phyloP scores from a whole-genome alignment of 805 yeast species.

The Scheffersomyces spartinae region DNA sequence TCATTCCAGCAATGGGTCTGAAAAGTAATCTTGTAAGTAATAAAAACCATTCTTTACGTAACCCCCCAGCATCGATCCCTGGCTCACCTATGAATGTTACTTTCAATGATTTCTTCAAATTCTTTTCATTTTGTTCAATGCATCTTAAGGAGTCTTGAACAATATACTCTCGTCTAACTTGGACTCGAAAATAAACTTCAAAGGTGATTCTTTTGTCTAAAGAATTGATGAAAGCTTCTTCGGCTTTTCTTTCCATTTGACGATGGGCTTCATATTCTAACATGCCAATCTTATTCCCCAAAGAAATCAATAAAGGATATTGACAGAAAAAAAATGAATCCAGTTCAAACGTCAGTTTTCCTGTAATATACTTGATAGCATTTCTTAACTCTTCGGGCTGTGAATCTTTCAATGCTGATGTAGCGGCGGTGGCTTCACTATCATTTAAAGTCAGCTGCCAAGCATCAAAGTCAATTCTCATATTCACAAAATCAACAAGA shows the following conservation, averaged over 20 bases:
- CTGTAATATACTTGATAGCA: slow-evolving; percentile 36
- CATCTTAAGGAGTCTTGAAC: slow-evolving; percentile 65
- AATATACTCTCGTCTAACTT: slow-evolving; percentile 55
- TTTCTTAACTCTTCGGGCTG: slow-evolving; percentile 29
- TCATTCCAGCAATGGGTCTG: slow-evolving; percentile 55
- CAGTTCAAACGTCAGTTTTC: slow-evolving; percentile 7
- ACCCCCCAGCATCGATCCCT: slow-evolving; percentile 93
- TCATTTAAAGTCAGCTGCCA: no score
- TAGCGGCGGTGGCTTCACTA: no score
- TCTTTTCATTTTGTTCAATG: slow-evolving; percentile 41
- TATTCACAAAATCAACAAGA: slow-evolving; percentile 68
- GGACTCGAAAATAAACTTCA: slow-evolving; percentile 58
- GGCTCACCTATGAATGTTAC: slow-evolving; percentile 82
- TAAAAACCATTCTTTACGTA: slow-evolving; percentile 88
- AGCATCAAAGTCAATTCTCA: slow-evolving; percentile 68
- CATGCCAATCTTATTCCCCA: slow-evolving; percentile 74
- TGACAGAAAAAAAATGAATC: slow-evolving; percentile 57
- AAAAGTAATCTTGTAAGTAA: slow-evolving; percentile 61
- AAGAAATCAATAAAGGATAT: slow-evolving; percentile 68
- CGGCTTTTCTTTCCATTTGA: slow-evolving; percentile 79
- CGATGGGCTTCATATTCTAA: slow-evolving; percentile 72
- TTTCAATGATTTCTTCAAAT: slow-evolving; percentile 61
- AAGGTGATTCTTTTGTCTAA: slow-evolving; percentile 48
- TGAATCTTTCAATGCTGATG: no score
- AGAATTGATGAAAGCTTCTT: slow-evolving; percentile 75